Evolutionary conservation across 768 basidiomycete species (phyloP), one percentile per base, ranked within the genome.

Genomic region (Boletus rex-veris): DNA sequence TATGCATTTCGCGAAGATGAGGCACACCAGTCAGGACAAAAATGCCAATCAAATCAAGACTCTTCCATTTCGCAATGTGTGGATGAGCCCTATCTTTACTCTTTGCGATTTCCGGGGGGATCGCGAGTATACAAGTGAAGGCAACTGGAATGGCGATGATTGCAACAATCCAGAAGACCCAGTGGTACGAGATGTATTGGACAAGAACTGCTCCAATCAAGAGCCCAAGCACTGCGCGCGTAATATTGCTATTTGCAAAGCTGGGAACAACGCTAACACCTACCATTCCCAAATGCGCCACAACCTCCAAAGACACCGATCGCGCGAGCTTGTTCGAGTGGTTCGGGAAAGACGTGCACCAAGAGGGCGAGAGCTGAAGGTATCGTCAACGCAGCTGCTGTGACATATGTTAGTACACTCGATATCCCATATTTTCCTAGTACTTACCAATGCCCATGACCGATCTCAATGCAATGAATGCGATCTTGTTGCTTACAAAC

Each of bases 331-430:
- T 83, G 80, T 42, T 74, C 71, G 6, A 54, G 56, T 7, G 75
- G 75, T 10, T 79, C 74, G 0, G 80, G 76, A 64, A 77, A 83
- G 58, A 78, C 67, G 38, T 74, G 72, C 6, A 82, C 77, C 24
- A 82, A 72, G 33, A 84, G 69, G 33, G 74, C 65, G n/a, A 78
- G 65, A 6, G 80, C 75, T 3, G 80, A 77, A 2, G 81, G 81
- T 31, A 81, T 73, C 9, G 77, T 78, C 69, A 81, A 64, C 1
- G 80, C 72, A n/a, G 77, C 79, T 11, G 71, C 77, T 72, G 69
- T 14, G 15, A 49, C 1, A 19, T 18, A 5, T 26, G n/a, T 67
- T 5, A 60, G 41, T 19, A 43, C 18, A 50, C 26, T 10, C 33
- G 3, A 49, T 8, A 18, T 9, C n/a, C 0, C 15, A 10, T 36